Evolutionary conservation across 495 filamentous ascomycete species (phyloP), one percentile per base, ranked within the genome.

Genomic region (Cenococcum geophilum): DNA sequence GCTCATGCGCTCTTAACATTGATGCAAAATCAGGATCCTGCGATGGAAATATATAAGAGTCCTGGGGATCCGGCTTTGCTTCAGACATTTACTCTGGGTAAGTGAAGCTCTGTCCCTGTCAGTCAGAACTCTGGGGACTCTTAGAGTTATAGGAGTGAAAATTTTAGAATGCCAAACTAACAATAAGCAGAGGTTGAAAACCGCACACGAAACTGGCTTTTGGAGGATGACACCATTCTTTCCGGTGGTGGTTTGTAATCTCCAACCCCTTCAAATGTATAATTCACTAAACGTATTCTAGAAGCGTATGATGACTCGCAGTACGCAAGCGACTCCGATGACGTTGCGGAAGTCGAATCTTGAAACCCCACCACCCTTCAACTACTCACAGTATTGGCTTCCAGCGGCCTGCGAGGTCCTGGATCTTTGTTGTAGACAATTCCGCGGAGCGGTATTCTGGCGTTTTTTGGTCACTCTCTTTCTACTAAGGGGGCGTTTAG

Each of bases 11-110:
- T 65, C 25, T n/a, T 25, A 14, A 12, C 12, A 10, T 25, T 62
- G 40, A 5, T 18, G 4, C 35, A 50, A 27, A 59, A 18, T 21
- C 53, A 62, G 21, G 65, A 64, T 16, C 43, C 45, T 9, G 36
- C 11, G 4, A 54, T 68, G 60, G 60, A 50, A 37, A 40, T 25
- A 16, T 58, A 47, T 42, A 55, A 60, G 34, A 14, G 21, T 18
- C 14, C 21, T 1, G 54, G 25, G 16, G 64, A 67, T 51, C 32
- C 18, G 16, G 55, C 18, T 32, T 27, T 55, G 11, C 23, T 68
- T n/a, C 34, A 32, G 27, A 32, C 27, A 2, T 25, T 22, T 20
- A 52, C 21, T 9, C 0, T 52, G 12, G 23, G 49, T 52, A 22
- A 27, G 14, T 25, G 3, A 6, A 32, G 27, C 27, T 32, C 27